Conservation (phyloP, 75 land plant species). For the Adiantum capillusveneris region DNA sequence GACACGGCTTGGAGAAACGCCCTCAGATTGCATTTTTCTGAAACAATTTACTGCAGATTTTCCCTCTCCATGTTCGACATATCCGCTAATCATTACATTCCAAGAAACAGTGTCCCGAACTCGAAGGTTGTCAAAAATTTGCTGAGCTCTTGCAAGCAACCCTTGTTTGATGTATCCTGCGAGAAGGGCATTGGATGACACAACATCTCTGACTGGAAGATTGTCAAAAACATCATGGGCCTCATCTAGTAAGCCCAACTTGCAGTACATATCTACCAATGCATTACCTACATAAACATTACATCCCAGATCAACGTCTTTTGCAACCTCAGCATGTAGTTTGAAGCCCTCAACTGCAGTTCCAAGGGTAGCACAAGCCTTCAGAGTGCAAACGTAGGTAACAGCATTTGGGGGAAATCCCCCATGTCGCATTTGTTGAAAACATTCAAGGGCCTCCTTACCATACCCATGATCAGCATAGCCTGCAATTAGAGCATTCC, state of each 20-base stretch:
- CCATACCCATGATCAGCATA: constrained; percentile 27
- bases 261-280: constrained; percentile 47
- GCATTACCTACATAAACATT: constrained; percentile 44
- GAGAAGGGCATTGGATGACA: constrained; percentile 2
- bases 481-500: constrained; percentile 45
- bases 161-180: constrained; percentile 17
- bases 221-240: constrained; percentile 25
- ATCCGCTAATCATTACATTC: constrained; percentile 10
- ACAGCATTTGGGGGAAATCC: constrained; percentile 17
- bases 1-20: background rate
- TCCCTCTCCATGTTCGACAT: constrained; percentile 1
- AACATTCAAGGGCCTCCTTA: constrained; percentile 22
- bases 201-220: constrained; percentile 28
- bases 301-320: constrained; percentile 2
- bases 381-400: background rate
- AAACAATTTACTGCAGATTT: background rate
- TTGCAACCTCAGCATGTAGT: constrained; percentile 6
- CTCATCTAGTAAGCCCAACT: constrained; percentile 25
- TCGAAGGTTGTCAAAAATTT: constrained; percentile 18
- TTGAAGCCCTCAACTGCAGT: too few species aligned
- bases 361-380: too few species aligned
- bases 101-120: constrained; percentile 4
- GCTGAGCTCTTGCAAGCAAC: constrained; percentile 16
- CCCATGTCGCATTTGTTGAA: constrained; percentile 13
- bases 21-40: background rate